These are phyloP conservation scores for Drosera spatulata DNA, from an alignment of 179 eudicot species.

Conservation along the genomic window DNA sequence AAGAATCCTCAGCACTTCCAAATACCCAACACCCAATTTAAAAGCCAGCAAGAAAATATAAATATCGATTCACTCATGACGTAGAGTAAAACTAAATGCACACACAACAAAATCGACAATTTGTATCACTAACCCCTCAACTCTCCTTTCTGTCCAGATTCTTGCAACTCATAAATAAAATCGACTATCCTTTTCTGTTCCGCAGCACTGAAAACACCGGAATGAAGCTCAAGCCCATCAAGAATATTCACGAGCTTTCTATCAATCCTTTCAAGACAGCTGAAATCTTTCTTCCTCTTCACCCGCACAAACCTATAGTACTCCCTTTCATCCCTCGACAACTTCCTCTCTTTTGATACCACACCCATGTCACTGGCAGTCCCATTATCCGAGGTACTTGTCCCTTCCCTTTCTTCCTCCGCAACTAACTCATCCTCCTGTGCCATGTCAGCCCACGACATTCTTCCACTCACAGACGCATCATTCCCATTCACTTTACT, in stretches of 20 bases:
- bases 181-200: conserved; percentile 76
- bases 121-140: conserved; percentile 54
- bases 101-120: not conserved
- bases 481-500: conserved; percentile 10
- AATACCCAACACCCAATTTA: not conserved
- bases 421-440: conserved; percentile 67
- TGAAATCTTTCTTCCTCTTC: conserved; percentile 61
- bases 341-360: conserved; percentile 20
- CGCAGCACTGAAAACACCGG: conserved; percentile 68
- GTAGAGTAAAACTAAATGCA: not conserved
- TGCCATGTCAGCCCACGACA: conserved; percentile 95
- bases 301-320: conserved; percentile 44
- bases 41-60: not conserved
- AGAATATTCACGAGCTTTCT: conserved; percentile 60
- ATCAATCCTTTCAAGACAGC: conserved; percentile 54
- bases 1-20: not conserved
- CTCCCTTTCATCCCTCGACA: conserved; percentile 64
- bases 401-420: conserved; percentile 40
- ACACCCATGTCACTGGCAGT: conserved; percentile 21
- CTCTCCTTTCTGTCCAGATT: conserved; percentile 59
- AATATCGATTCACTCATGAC: not conserved
- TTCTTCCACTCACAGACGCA: conserved; percentile 26
- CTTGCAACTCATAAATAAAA: conserved; percentile 40
- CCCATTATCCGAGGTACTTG: conserved; percentile 7
- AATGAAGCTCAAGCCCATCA: conserved; percentile 76